Base-by-base conservation (phyloP, 768 basidiomycete species). In the Boletus tomentosulus region DNA sequence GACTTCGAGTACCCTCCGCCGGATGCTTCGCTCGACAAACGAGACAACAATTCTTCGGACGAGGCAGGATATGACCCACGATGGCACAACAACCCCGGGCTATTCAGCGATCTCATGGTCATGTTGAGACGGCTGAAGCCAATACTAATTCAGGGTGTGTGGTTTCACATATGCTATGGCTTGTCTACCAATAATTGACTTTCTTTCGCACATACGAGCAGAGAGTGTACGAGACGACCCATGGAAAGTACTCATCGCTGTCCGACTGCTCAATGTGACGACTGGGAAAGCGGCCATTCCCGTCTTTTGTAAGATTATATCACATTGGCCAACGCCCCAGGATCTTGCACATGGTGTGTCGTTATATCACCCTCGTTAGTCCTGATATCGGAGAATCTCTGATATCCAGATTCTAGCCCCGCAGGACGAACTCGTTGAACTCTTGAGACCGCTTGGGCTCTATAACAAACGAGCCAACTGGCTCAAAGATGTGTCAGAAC, bases 191-290 rank as follows among this genome's bases (percentile, higher is more conserved):
- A 44, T 34, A 37, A 44, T 11, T 2, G 0, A 4, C 19, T 3
- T 28, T 13, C n/a, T 28, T 6, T 10, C 1, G n/a, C 30, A 1
- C n/a, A 15, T 42, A 25, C 33, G 19, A 50, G 24, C 51, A 86
- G 83, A 85, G 61, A 64, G 61, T 43, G 70, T 87, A 24, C 73
- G 77, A 0, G 66, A 76, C 19, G 76, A 84, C 58, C 83, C 85
- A 6, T 89, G 87, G 85, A 86, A 83, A 64, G 66, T 90, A 34
- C 72, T 90, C 7, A 74, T 89, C n/a, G 84, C 83, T 1, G 81
- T 81, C 6, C 83, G 78, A 34, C 71, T 90, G 6, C 77, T 90
- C 19, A 90, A 91, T 62, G 84, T 85, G 63, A 88, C 89, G 0
- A 69, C 79, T 0, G 87, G 83, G 13, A 78, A 76, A 60, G 68